Evolutionary conservation across 768 basidiomycete genomes (phyloP).

Genomic region (Stropharia rugosoannulata): DNA sequence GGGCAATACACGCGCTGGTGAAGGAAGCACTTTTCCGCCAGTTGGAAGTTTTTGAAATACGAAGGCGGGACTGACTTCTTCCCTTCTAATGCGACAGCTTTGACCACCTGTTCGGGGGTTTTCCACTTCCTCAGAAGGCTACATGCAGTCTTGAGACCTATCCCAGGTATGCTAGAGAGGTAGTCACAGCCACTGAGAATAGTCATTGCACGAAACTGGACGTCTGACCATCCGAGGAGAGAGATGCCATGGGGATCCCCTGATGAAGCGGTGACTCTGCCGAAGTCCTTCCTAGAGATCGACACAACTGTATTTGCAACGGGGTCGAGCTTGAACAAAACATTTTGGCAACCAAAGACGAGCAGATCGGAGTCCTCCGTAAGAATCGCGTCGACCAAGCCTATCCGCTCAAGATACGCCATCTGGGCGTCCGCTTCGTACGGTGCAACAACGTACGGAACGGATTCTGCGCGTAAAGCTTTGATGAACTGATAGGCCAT

Average conservation of each 20-base stretch:
- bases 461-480: slow-evolving; percentile 81
- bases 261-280: slow-evolving; percentile 44
- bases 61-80: slow-evolving; percentile 76
- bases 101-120: slow-evolving; percentile 81
- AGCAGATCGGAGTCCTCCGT: slow-evolving; percentile 98
- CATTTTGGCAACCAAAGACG: slow-evolving; percentile 92
- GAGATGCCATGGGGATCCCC: slow-evolving; percentile 62
- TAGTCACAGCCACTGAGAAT: slow-evolving; percentile 94
- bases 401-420: slow-evolving; percentile 82
- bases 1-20: slow-evolving; percentile 95
- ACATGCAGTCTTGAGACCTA: slow-evolving; percentile 94
- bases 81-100: slow-evolving; percentile 75
- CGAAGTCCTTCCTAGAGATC: slow-evolving; percentile 70
- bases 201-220: slow-evolving; percentile 90
- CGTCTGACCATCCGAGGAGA: slow-evolving; percentile 85
- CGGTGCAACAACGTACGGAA: slow-evolving; percentile 90
- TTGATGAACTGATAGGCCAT: slow-evolving; percentile 99
- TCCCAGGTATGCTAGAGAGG: slow-evolving; percentile 83
- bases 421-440: slow-evolving; percentile 99
- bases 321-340: slow-evolving; percentile 91
- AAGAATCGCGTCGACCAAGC: slow-evolving; percentile 86
- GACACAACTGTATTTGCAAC: slow-evolving; percentile 61
- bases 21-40: slow-evolving; percentile 90
- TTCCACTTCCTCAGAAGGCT: slow-evolving; percentile 79
- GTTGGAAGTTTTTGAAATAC: slow-evolving; percentile 72